Percentiles rank a stretch among this genome's conserved stretches.
These are phyloP conservation scores for Wickerhamiella kazuoi DNA, from an alignment of 805 yeast genomes.

Conservation along the genomic window DNA sequence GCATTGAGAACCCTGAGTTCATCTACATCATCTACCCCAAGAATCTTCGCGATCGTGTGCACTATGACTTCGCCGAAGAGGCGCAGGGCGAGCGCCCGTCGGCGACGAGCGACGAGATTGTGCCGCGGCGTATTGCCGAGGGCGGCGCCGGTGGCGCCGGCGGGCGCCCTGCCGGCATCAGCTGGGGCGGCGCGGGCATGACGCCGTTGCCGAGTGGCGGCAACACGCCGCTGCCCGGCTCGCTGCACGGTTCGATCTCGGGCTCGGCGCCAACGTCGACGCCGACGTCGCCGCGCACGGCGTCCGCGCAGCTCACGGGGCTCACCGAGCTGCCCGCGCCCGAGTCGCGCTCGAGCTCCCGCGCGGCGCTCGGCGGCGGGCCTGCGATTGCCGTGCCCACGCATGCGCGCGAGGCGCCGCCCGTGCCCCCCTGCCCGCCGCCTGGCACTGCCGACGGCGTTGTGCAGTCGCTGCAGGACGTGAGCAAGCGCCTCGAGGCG, in stretches of 20 bases:
- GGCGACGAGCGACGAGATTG: conserved; percentile 16
- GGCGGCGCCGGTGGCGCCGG: background rate
- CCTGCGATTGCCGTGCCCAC: background rate
- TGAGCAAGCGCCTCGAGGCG: conserved; percentile 1
- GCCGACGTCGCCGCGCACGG: background rate
- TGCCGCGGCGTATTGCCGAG: background rate
- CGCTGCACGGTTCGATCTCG: background rate
- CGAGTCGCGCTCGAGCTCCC: background rate
- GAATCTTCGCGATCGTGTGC: conserved; percentile 37
- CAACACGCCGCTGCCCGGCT: background rate
- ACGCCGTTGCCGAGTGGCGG: conserved; percentile 11
- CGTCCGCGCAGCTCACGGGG: background rate
- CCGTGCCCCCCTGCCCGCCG: background rate
- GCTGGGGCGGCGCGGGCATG: conserved; percentile 11
- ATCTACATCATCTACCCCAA: conserved; percentile 66
- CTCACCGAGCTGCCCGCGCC: background rate
- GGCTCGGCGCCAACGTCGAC: background rate
- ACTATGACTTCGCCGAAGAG: conserved; percentile 7
- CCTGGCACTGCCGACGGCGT: background rate
- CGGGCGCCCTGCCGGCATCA: conserved; percentile 20
- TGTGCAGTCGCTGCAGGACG: background rate
- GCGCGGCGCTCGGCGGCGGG: background rate
- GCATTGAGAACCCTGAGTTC: conserved; percentile 81
- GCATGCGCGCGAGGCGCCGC: background rate
- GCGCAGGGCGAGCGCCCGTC: background rate